Evolutionary conservation across 768 basidiomycete species (phyloP).

Genomic region (Trametes cingulata): DNA sequence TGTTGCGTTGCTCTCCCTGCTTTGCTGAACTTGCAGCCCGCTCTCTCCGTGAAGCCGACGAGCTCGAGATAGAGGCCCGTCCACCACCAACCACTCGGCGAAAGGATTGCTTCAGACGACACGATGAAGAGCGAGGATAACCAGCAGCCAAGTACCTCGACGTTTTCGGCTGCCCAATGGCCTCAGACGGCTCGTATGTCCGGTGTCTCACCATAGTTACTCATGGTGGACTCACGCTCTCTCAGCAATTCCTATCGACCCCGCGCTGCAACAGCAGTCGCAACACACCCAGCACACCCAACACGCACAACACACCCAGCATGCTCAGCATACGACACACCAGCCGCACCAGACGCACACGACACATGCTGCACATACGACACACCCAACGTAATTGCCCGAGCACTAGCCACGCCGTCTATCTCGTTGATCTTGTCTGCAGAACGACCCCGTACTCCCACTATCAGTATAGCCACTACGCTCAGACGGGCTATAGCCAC

Average conservation of each 20-base stretch:
- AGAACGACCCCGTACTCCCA: slow-evolving; percentile 23
- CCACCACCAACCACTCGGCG: no score
- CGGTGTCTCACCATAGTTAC: no score
- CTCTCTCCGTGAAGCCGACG: no score
- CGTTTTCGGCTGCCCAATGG: slow-evolving; percentile 43
- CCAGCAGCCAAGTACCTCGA: slow-evolving; percentile 30
- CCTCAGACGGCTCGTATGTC: slow-evolving; percentile 37
- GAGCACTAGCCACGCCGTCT: neutral
- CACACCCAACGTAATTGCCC: slow-evolving; percentile 18
- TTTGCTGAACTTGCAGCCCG: no score
- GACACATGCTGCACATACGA: neutral
- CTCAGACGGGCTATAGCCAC: slow-evolving; percentile 42
- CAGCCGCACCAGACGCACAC: slow-evolving; percentile 19
- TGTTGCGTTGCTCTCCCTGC: no score
- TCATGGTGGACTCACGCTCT: no score
- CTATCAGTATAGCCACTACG: slow-evolving; percentile 47
- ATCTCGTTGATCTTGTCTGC: neutral
- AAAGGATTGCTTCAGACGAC: no score
- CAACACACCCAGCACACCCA: slow-evolving; percentile 39
- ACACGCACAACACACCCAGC: slow-evolving; percentile 21
- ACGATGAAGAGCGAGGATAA: slow-evolving; percentile 47
- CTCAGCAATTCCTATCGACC: slow-evolving; percentile 65
- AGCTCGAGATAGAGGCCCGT: no score
- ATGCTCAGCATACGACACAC: neutral
- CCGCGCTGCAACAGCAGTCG: slow-evolving; percentile 64